These are phyloP conservation scores for Boeremia exigua DNA, from an alignment of 2,329 filamentous ascomycete species.

Conservation along the genomic window DNA sequence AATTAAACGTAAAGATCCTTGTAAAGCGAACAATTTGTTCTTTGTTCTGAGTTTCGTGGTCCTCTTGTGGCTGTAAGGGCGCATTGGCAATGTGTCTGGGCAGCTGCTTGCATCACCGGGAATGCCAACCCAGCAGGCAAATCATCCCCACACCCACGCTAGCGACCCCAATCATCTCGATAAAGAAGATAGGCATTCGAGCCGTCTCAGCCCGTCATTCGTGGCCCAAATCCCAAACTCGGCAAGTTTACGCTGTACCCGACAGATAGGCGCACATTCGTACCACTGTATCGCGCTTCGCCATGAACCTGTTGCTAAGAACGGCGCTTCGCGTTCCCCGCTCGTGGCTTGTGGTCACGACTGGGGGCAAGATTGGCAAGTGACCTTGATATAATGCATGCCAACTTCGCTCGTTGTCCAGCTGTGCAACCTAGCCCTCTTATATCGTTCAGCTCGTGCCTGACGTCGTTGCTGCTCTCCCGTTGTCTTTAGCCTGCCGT, in stretches of 20 bases:
- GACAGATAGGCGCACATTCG: conserved; percentile 14
- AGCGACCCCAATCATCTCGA: conserved; percentile 12
- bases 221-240: conserved; percentile 1
- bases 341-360: conserved; percentile 5
- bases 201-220: conserved; percentile 10
- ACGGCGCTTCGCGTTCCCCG: conserved; percentile 15
- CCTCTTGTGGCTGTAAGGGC: not conserved
- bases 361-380: conserved; percentile 9
- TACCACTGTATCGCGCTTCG: conserved; percentile 3
- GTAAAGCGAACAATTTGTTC: not conserved
- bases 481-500: conserved; percentile 2
- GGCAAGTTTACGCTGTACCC: conserved; percentile 16
- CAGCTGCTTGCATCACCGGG: conserved; percentile 5
- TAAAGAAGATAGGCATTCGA: conserved; percentile 16
- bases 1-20: not conserved
- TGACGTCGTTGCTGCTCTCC: not conserved
- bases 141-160: conserved; percentile 17
- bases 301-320: conserved; percentile 11
- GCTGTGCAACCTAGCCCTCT: not conserved
- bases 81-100: not conserved
- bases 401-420: conserved; percentile 1
- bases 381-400: conserved; percentile 14
- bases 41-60: not conserved
- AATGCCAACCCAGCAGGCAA: not conserved
- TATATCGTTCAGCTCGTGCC: not conserved